A percentile compares a stretch with the other conserved stretches of the same genome.
Conservation (phyloP, 2,329 filamentous ascomycete species). For the Pseudogymnoascus sp. region DNA sequence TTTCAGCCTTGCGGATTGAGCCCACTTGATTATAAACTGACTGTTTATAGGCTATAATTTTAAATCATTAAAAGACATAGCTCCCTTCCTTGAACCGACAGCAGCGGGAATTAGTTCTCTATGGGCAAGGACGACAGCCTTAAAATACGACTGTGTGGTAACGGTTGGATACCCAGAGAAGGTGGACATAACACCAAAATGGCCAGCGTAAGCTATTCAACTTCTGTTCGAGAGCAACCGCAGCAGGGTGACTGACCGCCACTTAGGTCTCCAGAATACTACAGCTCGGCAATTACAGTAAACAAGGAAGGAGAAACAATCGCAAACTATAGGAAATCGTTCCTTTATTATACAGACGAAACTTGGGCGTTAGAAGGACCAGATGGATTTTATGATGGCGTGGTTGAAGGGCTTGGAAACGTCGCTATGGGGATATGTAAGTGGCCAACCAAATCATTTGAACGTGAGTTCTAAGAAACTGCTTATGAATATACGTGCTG, state of each 20-base stretch:
- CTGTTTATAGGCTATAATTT: constrained; percentile 61
- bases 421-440: constrained; percentile 52
- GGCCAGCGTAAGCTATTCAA: constrained; percentile 30
- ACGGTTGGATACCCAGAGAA: constrained; percentile 68
- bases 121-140: constrained; percentile 61
- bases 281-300: constrained; percentile 47
- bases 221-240: constrained; percentile 38
- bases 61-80: constrained; percentile 56
- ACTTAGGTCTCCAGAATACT: constrained; percentile 39
- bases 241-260: not conserved
- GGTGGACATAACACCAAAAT: constrained; percentile 40
- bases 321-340: constrained; percentile 52
- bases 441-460: constrained; percentile 20
- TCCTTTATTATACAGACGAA: constrained; percentile 41
- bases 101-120: constrained; percentile 57
- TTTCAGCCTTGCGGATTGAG: not conserved
- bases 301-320: constrained; percentile 50
- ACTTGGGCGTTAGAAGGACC: constrained; percentile 47
- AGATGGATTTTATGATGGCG: constrained; percentile 40
- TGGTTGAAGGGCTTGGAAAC: constrained; percentile 40
- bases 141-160: constrained; percentile 58
- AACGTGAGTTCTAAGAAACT: constrained; percentile 10
- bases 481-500: not conserved
- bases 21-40: not conserved
- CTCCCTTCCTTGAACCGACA: constrained; percentile 58